Evolutionary conservation across 306 rosid genomes (phyloP), one percentile per base, ranked within the genome.

Genomic region (Prunus mume): DNA sequence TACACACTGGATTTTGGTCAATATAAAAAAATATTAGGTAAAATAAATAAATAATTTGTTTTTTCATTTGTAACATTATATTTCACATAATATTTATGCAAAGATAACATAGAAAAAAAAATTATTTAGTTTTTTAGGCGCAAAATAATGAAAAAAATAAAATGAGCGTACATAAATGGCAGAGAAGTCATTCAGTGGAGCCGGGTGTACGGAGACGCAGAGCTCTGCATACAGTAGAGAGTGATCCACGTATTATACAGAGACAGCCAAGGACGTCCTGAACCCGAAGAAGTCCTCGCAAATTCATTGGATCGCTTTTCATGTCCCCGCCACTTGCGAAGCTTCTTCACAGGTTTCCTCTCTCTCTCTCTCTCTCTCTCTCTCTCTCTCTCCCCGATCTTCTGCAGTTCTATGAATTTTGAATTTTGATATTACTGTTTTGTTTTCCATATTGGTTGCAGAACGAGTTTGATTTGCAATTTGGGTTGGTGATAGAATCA

Each of bases 241-340:
- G 25, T 19, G 49, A 3, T 45, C 68, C 61, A 25, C 84, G 73
- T 60, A 50, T 73, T 12, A 67, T 5, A 65, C 78, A 55, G 72
- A 73, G 72, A 51, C 63, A 22, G 52, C 74, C 57, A 77, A 47
- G 68, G 49, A 71, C n/a, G 11, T 63, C 64, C 75, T 43, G 51
- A 50, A 68, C 75, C 38, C 28, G 51, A 54, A 38, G 62, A 27
- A 3, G 34, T 55, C 34, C 60, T 65, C 79, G 24, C 66, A 77
- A 69, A 52, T 69, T 79, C 51, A 74, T 82, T 85, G 82, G 80
- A 63, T 79, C 84, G 69, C 65, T 71, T 72, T 78, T 32, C 61
- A 81, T 78, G 87, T 83, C 87, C 80, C 83, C 85, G 84, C 69
- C 75, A 81, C 79, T 52, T 46, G 58, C 74, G 73, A 73, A 72